These are phyloP conservation scores for Berkeleyomyces basicola DNA, from an alignment of 2,329 filamentous ascomycete species.

Conservation along the genomic window DNA sequence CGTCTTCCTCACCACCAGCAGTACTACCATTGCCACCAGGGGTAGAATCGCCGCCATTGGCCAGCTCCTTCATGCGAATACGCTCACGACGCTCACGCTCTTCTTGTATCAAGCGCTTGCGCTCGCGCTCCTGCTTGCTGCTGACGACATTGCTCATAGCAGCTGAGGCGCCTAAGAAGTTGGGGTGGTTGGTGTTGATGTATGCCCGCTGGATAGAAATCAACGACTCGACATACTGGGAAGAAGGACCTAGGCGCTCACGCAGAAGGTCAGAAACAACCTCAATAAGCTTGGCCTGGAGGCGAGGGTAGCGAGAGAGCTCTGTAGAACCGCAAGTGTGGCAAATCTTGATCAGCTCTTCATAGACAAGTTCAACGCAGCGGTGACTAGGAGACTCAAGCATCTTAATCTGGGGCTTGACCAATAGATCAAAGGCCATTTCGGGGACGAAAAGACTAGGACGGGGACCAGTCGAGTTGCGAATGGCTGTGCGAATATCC, in stretches of 20 bases:
- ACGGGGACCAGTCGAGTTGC: constrained; percentile 90
- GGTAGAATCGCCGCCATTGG: constrained; percentile 45
- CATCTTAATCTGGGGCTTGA: constrained; percentile 97
- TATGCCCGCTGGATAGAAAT: constrained; percentile 96
- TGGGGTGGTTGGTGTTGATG: constrained; percentile 98
- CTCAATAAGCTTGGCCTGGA: constrained; percentile 95
- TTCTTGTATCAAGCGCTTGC: constrained; percentile 61
- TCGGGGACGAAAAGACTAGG: constrained; percentile 95
- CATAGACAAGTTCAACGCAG: constrained; percentile 94
- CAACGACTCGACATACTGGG: constrained; percentile 82
- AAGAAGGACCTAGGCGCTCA: constrained; percentile 78
- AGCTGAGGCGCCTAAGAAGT: constrained; percentile 89
- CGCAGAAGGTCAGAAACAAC: constrained; percentile 91
- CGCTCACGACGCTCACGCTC: constrained; percentile 76
- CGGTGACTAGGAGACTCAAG: constrained; percentile 88
- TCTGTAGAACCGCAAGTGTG: constrained; percentile 96
- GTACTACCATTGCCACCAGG: neutral
- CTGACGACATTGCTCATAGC: constrained; percentile 95
- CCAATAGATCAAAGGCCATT: constrained; percentile 89
- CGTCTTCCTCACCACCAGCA: constrained; percentile 26
- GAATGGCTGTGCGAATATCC: constrained; percentile 91
- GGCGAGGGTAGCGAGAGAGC: constrained; percentile 73
- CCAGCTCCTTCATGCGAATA: constrained; percentile 64
- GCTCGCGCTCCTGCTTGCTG: constrained; percentile 87
- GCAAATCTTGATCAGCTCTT: constrained; percentile 98